Evolutionary conservation across 2,329 filamentous ascomycete species (phyloP).

Genomic region (Fusarium mexicanum): DNA sequence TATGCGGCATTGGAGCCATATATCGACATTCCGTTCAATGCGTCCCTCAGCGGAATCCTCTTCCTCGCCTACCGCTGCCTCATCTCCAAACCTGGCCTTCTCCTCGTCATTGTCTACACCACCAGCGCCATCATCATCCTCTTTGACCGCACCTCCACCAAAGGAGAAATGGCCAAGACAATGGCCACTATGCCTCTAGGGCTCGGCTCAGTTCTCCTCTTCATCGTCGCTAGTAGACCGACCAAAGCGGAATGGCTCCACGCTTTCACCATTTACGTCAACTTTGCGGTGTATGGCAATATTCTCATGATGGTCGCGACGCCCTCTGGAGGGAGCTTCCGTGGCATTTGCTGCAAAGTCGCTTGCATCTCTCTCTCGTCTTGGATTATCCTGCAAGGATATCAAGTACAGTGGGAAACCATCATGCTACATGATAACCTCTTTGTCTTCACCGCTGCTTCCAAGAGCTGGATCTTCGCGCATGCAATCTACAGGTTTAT

Average conservation of each 20-base stretch:
- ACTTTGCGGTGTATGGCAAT: neutral
- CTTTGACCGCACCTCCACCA: neutral
- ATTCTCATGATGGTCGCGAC: slow-evolving; percentile 4
- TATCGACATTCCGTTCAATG: neutral
- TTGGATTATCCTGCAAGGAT: neutral
- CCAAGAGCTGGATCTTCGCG: neutral
- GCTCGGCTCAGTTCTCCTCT: neutral
- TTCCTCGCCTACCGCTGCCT: neutral
- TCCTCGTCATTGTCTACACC: neutral
- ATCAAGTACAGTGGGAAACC: neutral
- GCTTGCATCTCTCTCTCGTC: neutral
- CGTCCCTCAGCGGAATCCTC: neutral
- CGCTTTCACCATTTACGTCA: neutral
- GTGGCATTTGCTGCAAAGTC: neutral
- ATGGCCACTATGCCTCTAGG: neutral
- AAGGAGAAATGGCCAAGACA: neutral
- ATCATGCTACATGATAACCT: neutral
- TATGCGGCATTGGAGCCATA: neutral
- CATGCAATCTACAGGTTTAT: neutral
- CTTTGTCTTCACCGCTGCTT: neutral
- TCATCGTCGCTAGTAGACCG: neutral
- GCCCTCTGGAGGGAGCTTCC: neutral
- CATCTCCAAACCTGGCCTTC: neutral
- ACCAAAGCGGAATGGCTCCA: neutral
- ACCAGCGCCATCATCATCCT: neutral